A percentile compares a stretch with the other conserved stretches of the same genome.
Conservation (phyloP, 768 basidiomycete genomes). For the Harrya chromipes region DNA sequence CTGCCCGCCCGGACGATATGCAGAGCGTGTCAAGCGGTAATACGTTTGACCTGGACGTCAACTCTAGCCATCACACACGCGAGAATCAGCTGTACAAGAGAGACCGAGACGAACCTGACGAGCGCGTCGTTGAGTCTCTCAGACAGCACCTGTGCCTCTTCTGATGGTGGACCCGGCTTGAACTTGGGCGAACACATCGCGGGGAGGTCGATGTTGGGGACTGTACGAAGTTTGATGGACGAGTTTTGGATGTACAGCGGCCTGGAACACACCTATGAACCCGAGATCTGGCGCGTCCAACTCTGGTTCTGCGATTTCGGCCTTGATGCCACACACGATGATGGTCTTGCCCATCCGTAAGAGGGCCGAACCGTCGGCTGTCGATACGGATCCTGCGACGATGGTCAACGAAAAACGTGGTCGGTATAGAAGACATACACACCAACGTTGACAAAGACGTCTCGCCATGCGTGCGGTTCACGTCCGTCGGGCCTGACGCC, state of each 20-base stretch:
- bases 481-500: conserved; percentile 83
- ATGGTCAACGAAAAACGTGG: not conserved
- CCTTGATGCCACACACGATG: conserved; percentile 93
- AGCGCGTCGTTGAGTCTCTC: conserved; percentile 78
- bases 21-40: conserved; percentile 67
- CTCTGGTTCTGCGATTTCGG: conserved; percentile 90
- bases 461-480: conserved; percentile 63
- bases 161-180: conserved; percentile 92
- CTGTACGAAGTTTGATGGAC: conserved; percentile 35
- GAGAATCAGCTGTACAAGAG: not conserved
- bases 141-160: conserved; percentile 91
- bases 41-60: conserved; percentile 52
- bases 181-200: conserved; percentile 91
- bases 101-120: conserved; percentile 48
- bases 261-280: conserved; percentile 64
- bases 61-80: too few relatives aligned
- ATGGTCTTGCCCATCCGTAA: conserved; percentile 92
- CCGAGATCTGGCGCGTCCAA: conserved; percentile 71
- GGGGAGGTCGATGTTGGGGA: conserved; percentile 93
- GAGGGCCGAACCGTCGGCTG: conserved; percentile 90
- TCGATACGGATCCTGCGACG: conserved; percentile 80
- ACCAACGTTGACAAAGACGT: conserved; percentile 80
- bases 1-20: conserved; percentile 78
- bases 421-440: conserved; percentile 26
- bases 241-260: not conserved